Conservation (phyloP, 2,329 filamentous ascomycete genomes). For the Aspergillus niger region DNA sequence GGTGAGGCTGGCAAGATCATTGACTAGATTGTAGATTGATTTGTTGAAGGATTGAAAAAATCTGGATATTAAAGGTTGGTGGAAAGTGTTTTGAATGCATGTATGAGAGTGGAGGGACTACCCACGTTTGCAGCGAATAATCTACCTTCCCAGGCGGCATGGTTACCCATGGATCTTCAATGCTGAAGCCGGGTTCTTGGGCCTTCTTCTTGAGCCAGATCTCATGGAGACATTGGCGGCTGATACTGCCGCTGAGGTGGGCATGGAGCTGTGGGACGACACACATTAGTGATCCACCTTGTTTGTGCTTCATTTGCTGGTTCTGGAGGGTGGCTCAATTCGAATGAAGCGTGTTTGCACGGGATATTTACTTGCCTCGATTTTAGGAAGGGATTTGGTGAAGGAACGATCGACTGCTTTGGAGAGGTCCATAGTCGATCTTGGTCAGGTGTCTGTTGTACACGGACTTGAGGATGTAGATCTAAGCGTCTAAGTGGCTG, state of each 20-base stretch:
- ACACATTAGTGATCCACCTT: conserved; percentile 10
- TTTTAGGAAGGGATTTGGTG: conserved; percentile 38
- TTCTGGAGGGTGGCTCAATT: background rate
- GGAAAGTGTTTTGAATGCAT: background rate
- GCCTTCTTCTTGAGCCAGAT: conserved; percentile 68
- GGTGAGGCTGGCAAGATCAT: conserved; percentile 60
- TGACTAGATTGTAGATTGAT: conserved; percentile 77
- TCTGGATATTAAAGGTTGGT: conserved; percentile 31
- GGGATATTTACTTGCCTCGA: conserved; percentile 32
- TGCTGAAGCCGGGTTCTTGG: conserved; percentile 50
- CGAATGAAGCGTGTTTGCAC: background rate
- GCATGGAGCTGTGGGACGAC: conserved; percentile 65
- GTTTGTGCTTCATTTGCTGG: background rate
- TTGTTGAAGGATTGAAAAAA: conserved; percentile 78
- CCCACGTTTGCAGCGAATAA: conserved; percentile 68
- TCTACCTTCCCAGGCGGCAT: conserved; percentile 73
- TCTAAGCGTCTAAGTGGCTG: background rate
- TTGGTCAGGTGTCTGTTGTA: background rate
- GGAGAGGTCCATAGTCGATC: conserved; percentile 26
- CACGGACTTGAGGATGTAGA: background rate
- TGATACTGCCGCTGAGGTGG: conserved; percentile 78
- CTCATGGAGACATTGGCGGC: conserved; percentile 69
- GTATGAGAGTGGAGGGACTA: conserved; percentile 30
- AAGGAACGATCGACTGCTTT: conserved; percentile 34
- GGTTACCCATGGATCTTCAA: conserved; percentile 68